Percentiles rank a stretch among this genome's conserved stretches.
Evolutionary conservation across 805 yeast species (phyloP).

Genomic region (Candida tammaniensis): DNA sequence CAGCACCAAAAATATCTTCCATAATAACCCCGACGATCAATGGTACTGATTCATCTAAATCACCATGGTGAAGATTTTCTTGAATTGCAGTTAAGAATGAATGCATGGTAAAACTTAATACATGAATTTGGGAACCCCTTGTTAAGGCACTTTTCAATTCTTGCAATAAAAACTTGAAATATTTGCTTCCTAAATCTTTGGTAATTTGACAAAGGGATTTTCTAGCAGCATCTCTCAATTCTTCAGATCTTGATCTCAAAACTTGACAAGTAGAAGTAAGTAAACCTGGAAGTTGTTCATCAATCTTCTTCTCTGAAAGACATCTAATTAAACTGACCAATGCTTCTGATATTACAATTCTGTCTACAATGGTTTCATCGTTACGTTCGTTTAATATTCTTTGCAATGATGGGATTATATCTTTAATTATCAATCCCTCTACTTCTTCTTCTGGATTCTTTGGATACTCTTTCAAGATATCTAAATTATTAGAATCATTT

Average conservation of each 20-base stretch:
- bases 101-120: conserved; percentile 85
- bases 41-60: conserved; percentile 63
- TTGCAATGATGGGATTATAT: conserved; percentile 59
- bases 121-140: conserved; percentile 91
- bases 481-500: conserved; percentile 10
- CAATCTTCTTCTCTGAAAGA: conserved; percentile 54
- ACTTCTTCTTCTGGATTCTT: conserved; percentile 19
- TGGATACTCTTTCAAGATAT: conserved; percentile 26
- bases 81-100: conserved; percentile 57
- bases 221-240: conserved; percentile 82
- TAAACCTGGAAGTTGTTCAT: conserved; percentile 70
- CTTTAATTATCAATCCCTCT: conserved; percentile 47
- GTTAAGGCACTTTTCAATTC: conserved; percentile 78
- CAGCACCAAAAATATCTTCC: conserved; percentile 91
- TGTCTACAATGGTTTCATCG: conserved; percentile 70
- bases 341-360: conserved; percentile 83
- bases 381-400: conserved; percentile 61
- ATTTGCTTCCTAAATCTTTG: conserved; percentile 63
- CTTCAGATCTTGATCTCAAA: conserved; percentile 80
- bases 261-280: conserved; percentile 87
- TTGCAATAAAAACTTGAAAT: conserved; percentile 68
- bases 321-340: conserved; percentile 64
- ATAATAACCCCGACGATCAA: conserved; percentile 69
- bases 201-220: conserved; percentile 68
- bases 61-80: conserved; percentile 56